These are phyloP conservation scores for Lactarius evosmus DNA, from an alignment of 768 basidiomycete genomes.

Conservation along the genomic window DNA sequence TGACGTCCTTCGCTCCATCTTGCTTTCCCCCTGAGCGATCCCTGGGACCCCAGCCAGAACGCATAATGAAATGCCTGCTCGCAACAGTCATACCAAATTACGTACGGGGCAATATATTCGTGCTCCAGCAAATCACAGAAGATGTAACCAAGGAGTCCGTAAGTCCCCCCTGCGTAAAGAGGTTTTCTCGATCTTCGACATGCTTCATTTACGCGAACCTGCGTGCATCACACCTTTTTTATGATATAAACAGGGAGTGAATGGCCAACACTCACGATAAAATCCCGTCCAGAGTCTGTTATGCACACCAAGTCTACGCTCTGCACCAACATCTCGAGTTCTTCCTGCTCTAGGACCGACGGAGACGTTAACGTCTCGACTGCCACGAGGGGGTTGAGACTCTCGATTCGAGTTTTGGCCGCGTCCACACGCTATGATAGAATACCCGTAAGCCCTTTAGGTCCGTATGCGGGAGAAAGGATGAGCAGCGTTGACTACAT, in stretches of 20 bases:
- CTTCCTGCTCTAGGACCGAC: slow-evolving; percentile 46
- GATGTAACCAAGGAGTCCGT: slow-evolving; percentile 89
- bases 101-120: slow-evolving; percentile 83
- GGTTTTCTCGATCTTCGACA: slow-evolving; percentile 72
- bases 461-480: not conserved
- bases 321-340: slow-evolving; percentile 56
- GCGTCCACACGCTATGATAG: slow-evolving; percentile 72
- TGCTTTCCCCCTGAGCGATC: slow-evolving; percentile 56
- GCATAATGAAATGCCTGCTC: not conserved
- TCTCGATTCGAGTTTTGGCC: slow-evolving; percentile 80
- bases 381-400: slow-evolving; percentile 87
- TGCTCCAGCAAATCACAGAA: slow-evolving; percentile 91
- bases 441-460: slow-evolving; percentile 39
- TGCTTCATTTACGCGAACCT: slow-evolving; percentile 79
- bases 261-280: slow-evolving; percentile 55
- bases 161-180: slow-evolving; percentile 90
- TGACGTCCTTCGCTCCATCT: slow-evolving; percentile 57
- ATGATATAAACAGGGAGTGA: slow-evolving; percentile 14
- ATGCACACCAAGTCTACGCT: slow-evolving; percentile 82
- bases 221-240: slow-evolving; percentile 8
- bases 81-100: slow-evolving; percentile 12
- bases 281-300: slow-evolving; percentile 70
- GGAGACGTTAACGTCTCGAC: slow-evolving; percentile 63
- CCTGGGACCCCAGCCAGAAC: slow-evolving; percentile 37
- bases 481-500: not conserved